These are phyloP conservation scores for Fusarium pseudonygamai DNA, from an alignment of 2,329 filamentous ascomycete species.

Conservation along the genomic window DNA sequence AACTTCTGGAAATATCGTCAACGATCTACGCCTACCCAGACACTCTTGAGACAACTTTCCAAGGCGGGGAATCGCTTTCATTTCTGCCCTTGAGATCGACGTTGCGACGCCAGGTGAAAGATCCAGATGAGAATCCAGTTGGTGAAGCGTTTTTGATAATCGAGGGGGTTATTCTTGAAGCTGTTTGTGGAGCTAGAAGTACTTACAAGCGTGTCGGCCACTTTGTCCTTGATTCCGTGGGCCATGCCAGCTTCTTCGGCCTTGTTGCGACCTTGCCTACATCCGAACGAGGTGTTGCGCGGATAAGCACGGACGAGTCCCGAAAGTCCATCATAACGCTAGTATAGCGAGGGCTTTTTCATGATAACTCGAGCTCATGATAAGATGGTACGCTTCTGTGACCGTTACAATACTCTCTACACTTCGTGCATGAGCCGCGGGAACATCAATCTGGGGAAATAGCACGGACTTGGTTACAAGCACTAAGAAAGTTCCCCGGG, in stretches of 20 bases:
- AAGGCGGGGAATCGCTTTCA: not conserved
- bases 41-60: not conserved
- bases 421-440: not conserved
- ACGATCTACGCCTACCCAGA: not conserved
- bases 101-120: not conserved
- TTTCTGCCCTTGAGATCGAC: not conserved
- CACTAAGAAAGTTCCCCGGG: not conserved
- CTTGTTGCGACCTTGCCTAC: not conserved
- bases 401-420: not conserved
- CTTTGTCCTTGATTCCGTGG: not conserved
- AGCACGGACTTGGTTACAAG: not conserved
- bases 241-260: not conserved
- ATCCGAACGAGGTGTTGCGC: not conserved
- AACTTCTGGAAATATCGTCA: not conserved
- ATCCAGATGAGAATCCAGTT: not conserved
- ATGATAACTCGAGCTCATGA: no score
- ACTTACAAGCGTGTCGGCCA: not conserved
- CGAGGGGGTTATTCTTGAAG: not conserved
- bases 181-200: accelerated
- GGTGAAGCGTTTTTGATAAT: not conserved
- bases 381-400: no score
- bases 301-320: not conserved
- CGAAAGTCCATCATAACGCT: not conserved
- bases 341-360: not conserved
- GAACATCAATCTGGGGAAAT: not conserved